Base-by-base conservation (phyloP, 208 protist species). In the Hexamita inflata region DNA sequence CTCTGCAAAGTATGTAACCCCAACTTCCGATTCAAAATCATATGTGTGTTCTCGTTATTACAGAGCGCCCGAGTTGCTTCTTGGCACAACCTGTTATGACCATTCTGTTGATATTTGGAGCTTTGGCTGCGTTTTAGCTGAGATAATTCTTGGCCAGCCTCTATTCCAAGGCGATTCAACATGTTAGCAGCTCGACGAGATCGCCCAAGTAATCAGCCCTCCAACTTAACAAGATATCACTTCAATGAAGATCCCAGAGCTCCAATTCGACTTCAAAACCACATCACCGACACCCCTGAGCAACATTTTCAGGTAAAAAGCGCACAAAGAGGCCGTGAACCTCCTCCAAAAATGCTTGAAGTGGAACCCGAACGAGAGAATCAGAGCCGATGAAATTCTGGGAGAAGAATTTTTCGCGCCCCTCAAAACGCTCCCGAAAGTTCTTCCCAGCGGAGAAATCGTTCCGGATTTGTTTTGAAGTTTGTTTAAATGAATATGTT, bases 211-310 rank as follows among this genome's bases (percentile, higher is more conserved):
- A 0, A 34, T 81, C 1, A 83, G 84, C 4, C 73, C 80, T 4
- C 79, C 81, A 29, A 75, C 45, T 29, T 76, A 85, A 41, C 83
- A 90, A 34, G 84, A 95, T 68, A 89, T 95, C 57, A 73, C 82
- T 35, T 64, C 84, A 15, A 95, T 95, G 92, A 95, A 95, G 80
- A 81, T 85, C 42, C 87, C 89, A 73, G 92, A 93, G 78, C 88
- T 84, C 40, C 29, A 38, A 1, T 62, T 58, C 35, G 2, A 42
- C 7, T 95, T 97, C 59, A 91, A 94, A 13, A 87, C 89, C 57
- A 90, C 97, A 42, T 90, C 89, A 75, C 82, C 93, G 7, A 87
- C 95, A 62, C 88, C 91, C 42, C 97, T 92, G 93, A 75, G 76
- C 29, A 90, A 88, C 77, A 83, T 91, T 40, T 83, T 76, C 34